Evolutionary conservation across 192 early-diverging fungal species (phyloP).

Genomic region (Powellomyces hirtus): DNA sequence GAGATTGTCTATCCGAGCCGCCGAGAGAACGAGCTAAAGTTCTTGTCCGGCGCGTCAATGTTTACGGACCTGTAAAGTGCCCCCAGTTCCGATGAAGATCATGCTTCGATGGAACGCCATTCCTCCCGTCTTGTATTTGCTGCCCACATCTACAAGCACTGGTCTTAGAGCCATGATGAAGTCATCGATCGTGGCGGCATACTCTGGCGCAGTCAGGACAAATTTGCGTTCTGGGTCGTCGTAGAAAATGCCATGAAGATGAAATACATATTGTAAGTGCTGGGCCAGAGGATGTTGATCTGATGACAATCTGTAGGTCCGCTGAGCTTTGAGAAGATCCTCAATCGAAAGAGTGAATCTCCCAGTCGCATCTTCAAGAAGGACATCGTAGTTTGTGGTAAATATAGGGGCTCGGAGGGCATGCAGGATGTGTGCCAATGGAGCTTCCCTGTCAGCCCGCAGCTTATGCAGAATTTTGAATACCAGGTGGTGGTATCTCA

Average conservation of each 20-base stretch:
- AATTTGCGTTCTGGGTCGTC: constrained; percentile 32
- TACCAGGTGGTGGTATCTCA: constrained; percentile 28
- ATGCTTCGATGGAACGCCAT: constrained; percentile 29
- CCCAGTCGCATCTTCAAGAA: constrained; percentile 26
- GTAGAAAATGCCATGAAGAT: constrained; percentile 25
- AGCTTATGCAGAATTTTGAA: constrained; percentile 28
- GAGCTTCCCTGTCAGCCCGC: constrained; percentile 11
- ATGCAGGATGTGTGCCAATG: constrained; percentile 11
- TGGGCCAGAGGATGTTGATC: constrained; percentile 27
- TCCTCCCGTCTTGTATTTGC: constrained; percentile 22
- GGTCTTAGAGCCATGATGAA: constrained; percentile 29
- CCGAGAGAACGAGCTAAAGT: too few species aligned
- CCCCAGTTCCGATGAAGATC: constrained; percentile 27
- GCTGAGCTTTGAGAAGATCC: constrained; percentile 25
- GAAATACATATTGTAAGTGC: constrained; percentile 22
- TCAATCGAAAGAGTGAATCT: constrained; percentile 25
- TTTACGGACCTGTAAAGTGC: constrained; percentile 18
- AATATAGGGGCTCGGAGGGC: constrained; percentile 15
- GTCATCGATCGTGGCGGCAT: constrained; percentile 27
- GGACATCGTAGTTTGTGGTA: constrained; percentile 30
- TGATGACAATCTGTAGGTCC: constrained; percentile 12
- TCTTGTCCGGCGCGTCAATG: too few species aligned
- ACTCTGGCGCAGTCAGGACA: constrained; percentile 22
- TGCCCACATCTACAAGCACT: constrained; percentile 23
- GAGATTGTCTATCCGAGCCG: neutral